Evolutionary conservation across 2,329 filamentous ascomycete genomes (phyloP).

Genomic region (Cercospora nicotianae): DNA sequence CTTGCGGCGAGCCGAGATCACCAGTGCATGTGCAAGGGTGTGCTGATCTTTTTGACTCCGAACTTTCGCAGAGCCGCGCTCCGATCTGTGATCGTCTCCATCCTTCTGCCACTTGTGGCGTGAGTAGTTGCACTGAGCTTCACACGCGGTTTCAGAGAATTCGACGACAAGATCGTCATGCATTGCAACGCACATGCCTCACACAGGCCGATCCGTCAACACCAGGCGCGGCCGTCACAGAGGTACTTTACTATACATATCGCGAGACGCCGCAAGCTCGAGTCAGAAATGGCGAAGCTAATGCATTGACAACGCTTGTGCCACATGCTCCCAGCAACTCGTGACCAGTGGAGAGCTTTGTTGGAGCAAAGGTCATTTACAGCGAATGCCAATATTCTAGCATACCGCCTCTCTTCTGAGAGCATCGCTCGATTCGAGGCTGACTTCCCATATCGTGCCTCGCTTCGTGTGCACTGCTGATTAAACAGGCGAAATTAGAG

Average conservation of each 20-base stretch:
- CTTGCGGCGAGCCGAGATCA: not conserved
- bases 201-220: not conserved
- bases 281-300: not conserved
- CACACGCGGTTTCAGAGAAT: not conserved
- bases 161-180: not conserved
- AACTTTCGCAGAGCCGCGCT: constrained; percentile 1
- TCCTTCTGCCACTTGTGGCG: constrained; percentile 2
- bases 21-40: constrained; percentile 3
- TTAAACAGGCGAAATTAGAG: not conserved
- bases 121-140: not conserved
- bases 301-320: not conserved
- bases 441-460: not conserved
- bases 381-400: not conserved
- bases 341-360: not conserved
- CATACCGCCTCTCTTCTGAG: not conserved
- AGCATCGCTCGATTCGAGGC: not conserved
- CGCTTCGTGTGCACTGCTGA: not conserved
- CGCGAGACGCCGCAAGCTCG: not conserved
- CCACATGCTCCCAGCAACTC: not conserved
- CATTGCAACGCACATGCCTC: not conserved
- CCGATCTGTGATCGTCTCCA: not conserved
- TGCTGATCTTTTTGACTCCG: not conserved
- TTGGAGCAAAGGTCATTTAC: not conserved
- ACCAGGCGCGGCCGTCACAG: not conserved
- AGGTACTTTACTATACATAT: not conserved